Evolutionary conservation across 2,329 filamentous ascomycete genomes (phyloP), one percentile per base, ranked within the genome.

Genomic region (Tolypocladium amazonense): DNA sequence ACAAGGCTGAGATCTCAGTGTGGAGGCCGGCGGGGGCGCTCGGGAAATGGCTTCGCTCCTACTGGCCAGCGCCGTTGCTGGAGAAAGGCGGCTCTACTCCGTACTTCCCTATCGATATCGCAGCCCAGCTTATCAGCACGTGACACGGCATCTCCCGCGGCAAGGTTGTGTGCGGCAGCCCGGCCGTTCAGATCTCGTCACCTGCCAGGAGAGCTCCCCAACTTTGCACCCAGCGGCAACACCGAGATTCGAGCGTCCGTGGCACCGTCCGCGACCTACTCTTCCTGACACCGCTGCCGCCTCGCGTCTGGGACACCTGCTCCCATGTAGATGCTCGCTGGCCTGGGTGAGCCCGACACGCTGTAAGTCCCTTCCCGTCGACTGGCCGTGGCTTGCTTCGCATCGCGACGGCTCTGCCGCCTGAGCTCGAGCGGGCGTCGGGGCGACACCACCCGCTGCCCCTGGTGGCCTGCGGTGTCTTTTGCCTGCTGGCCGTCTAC

Each of bases 301-400:
- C 38, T 39, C 38, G 20, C 38, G 55, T 45, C 56, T 59, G 35
- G 58, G 58, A 52, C 43, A 56, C 54, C 56, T 64, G 69, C 65
- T 68, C 72, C 69, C 71, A 74, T 74, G 72, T 73, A 73, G 70
- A 71, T 69, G 65, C 62, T 59, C 63, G 63, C 62, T 62, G 66
- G 67, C 63, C 65, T 64, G 68, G 69, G 66, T 68, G 66, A 68
- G 68, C 68, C 38, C 69, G 59, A 67, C 65, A 65, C 69, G 71
- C 68, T 72, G 72, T 74, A 69, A 70, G 72, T 73, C 58, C 43
- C 45, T 55, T 60, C 27, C 39, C 56, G 45, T 43, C 57, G 43
- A 30, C 35, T 47, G 60, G 65, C 63, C 65, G 57, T 54, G 30
- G 50, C 57, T 56, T 56, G 55, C 61, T 39, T 43, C 62, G 61